Evolutionary conservation across 2,329 filamentous ascomycete genomes (phyloP).

Genomic region (Mollisia scopiformis): DNA sequence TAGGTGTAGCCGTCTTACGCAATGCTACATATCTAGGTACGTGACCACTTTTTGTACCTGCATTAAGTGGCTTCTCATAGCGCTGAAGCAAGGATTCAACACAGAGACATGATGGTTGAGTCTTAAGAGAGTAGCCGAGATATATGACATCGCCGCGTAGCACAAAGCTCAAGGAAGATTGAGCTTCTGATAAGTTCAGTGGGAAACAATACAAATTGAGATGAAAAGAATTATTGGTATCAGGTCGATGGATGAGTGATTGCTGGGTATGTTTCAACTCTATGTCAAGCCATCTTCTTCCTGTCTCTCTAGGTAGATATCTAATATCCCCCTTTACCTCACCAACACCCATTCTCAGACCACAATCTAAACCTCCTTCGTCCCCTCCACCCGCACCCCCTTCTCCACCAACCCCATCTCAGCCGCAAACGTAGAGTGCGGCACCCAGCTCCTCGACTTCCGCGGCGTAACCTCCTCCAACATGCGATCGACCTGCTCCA

Average conservation of each 20-base stretch:
- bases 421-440: slow-evolving; percentile 33
- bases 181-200: neutral
- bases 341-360: too few relatives aligned
- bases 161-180: too few relatives aligned
- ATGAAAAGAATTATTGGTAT: neutral
- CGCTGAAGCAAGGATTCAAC: too few relatives aligned
- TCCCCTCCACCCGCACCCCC: slow-evolving; percentile 13
- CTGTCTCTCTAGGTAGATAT: neutral
- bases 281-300: neutral
- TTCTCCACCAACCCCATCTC: slow-evolving; percentile 29
- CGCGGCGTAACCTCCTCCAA: slow-evolving; percentile 57
- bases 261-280: slow-evolving; percentile 2
- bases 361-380: too few relatives aligned
- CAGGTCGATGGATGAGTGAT: slow-evolving; percentile 2
- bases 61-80: too few relatives aligned
- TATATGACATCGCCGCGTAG: too few relatives aligned
- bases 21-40: too few relatives aligned
- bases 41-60: too few relatives aligned
- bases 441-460: slow-evolving; percentile 31
- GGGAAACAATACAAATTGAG: neutral
- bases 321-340: too few relatives aligned
- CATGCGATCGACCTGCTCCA: slow-evolving; percentile 81
- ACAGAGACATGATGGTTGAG: too few relatives aligned
- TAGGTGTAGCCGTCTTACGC: too few relatives aligned
- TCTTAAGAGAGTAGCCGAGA: too few relatives aligned